Percentiles rank a stretch among this genome's conserved stretches.
Evolutionary conservation across 495 filamentous ascomycete genomes (phyloP).

Genomic region (Penicillium ochrochloron): DNA sequence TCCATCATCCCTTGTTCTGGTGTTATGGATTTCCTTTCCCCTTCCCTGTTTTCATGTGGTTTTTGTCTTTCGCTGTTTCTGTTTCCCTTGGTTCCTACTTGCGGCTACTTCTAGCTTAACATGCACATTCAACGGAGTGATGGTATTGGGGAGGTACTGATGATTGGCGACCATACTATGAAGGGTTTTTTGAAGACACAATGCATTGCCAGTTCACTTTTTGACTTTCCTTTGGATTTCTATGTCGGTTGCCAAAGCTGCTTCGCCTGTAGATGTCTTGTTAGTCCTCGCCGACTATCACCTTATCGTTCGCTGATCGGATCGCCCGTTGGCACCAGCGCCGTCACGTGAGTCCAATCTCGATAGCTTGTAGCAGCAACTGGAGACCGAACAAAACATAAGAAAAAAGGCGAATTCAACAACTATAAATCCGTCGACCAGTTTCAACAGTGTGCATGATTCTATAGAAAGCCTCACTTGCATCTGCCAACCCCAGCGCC

Average conservation of each 20-base stretch:
- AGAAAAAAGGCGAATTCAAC: background rate
- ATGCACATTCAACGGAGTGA: slow-evolving; percentile 26
- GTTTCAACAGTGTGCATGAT: background rate
- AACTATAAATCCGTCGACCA: background rate
- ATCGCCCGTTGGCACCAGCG: slow-evolving; percentile 34
- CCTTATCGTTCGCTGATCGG: slow-evolving; percentile 23
- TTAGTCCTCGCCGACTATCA: background rate
- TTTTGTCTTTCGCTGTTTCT: slow-evolving; percentile 7
- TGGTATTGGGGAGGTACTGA: slow-evolving; percentile 16
- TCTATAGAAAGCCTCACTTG: slow-evolving; percentile 9
- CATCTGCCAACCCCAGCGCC: slow-evolving; percentile 20
- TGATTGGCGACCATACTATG: slow-evolving; percentile 18
- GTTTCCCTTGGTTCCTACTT: slow-evolving; percentile 11
- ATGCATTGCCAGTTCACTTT: slow-evolving; percentile 19
- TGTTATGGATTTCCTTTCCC: slow-evolving; percentile 27
- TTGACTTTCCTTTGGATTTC: background rate
- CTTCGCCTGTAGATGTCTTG: background rate
- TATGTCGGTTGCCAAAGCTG: background rate
- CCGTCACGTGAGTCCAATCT: slow-evolving; percentile 34
- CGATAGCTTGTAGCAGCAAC: slow-evolving; percentile 7
- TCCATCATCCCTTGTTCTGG: slow-evolving; percentile 25
- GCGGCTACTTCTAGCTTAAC: slow-evolving; percentile 8
- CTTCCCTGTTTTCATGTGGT: slow-evolving; percentile 4
- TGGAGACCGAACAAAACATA: slow-evolving; percentile 1
- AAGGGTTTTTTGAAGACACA: slow-evolving; percentile 20